A percentile compares a stretch with the other conserved stretches of the same genome.
Conservation (phyloP, 2,329 filamentous ascomycete species). For the Davidsoniella eucalypti region DNA sequence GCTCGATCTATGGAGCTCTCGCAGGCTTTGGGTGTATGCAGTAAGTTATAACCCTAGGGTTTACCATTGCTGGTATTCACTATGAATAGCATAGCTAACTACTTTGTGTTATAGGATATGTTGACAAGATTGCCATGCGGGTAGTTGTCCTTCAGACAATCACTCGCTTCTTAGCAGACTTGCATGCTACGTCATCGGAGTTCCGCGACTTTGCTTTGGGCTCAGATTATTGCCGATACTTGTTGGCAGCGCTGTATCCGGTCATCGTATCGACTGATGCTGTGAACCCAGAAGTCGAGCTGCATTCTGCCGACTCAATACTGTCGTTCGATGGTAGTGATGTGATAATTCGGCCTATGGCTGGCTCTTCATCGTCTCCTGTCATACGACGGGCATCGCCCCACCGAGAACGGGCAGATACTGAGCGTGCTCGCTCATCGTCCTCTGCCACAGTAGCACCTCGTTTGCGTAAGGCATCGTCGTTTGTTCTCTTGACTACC, state of each 20-base stretch:
- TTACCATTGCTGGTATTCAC: background rate
- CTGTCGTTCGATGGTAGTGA: constrained; percentile 76
- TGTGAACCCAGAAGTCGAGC: constrained; percentile 67
- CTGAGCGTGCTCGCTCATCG: constrained; percentile 22
- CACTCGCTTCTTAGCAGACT: constrained; percentile 60
- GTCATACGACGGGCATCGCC: constrained; percentile 39
- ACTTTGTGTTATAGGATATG: constrained; percentile 5
- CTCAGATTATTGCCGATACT: constrained; percentile 65
- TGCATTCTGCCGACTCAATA: constrained; percentile 66
- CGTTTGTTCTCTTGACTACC: constrained; percentile 74
- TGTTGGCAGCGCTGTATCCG: constrained; percentile 71
- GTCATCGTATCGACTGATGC: constrained; percentile 74
- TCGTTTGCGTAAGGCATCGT: constrained; percentile 64
- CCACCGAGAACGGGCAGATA: constrained; percentile 39
- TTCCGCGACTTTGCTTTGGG: constrained; percentile 71
- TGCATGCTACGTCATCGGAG: constrained; percentile 57
- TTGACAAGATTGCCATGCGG: constrained; percentile 23
- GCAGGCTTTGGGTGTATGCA: constrained; percentile 37
- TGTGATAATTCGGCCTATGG: constrained; percentile 64
- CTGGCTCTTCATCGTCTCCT: constrained; percentile 42
- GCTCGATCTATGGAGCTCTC: constrained; percentile 51
- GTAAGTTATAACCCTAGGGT: constrained; percentile 24
- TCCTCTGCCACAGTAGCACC: constrained; percentile 19
- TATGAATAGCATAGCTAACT: background rate
- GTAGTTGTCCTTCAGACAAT: constrained; percentile 56